Base-by-base conservation (phyloP, 495 filamentous ascomycete genomes). In the Rostrohypoxylon terebratum region DNA sequence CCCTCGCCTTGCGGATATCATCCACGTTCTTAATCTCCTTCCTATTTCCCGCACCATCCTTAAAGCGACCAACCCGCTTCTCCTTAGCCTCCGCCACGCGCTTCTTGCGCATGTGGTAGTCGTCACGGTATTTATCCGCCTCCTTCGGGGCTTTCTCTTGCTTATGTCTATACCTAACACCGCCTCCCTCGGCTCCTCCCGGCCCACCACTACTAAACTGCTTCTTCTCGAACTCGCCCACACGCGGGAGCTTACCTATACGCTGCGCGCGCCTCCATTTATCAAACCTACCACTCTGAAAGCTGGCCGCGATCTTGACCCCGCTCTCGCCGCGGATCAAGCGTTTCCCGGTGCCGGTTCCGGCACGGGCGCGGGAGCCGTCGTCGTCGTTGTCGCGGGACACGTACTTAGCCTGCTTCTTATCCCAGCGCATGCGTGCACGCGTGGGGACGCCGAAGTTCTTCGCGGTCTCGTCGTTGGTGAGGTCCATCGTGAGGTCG, bases 341-440 rank as follows among this genome's bases (percentile, higher is more conserved):
- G 63, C 90, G 91, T n/a, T 83, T 83, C 55, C 94, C 93, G 78
- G 90, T 90, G 48, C 88, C 92, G 14, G 94, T 20, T 6, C n/a
- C 28, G 31, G 51, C 94, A 81, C 97, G 93, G 10, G 42, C 23
- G 78, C 91, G 91, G 54, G 90, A 93, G 16, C 96, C 96, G 83
- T 98, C 96, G 75, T 96, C 93, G 80, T 98, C 96, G 84, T 98
- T 97, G 67, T 88, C 90, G 25, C 90, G 86, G 1, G 91, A 82
- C 6, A 99, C 95, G 81, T 98, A 99, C 82, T 98, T 98, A 81
- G 92, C 95, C 73, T 90, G 88, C 75, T 96, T 94, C 87, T 97
- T 97, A 83, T 99, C 96, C 96, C 96, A 99, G 61, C 94, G 89
- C 89, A 96, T 88, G 51, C 90, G 88, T 40, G 89, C 85, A 75